A percentile compares a stretch with the other conserved stretches of the same genome.
Conservation (phyloP, 2,329 filamentous ascomycete genomes). For the Cytospora chrysosperma region DNA sequence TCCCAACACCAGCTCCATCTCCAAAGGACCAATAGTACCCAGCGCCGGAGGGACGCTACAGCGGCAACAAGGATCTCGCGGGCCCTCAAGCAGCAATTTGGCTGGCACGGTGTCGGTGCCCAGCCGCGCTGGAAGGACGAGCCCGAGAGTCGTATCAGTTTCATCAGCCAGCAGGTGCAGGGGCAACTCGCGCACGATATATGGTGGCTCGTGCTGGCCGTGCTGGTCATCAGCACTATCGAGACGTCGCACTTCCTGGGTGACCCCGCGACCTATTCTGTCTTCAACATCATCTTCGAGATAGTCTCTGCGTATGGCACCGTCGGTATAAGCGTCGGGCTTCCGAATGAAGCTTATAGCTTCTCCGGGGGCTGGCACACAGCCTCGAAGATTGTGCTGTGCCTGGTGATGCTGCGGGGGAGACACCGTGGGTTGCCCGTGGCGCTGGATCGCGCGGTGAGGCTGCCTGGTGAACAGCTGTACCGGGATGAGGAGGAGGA, state of each 20-base stretch:
- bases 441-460: conserved; percentile 53
- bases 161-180: conserved; percentile 55
- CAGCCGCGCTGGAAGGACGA: conserved; percentile 26
- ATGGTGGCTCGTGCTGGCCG: conserved; percentile 62
- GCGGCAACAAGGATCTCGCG: conserved; percentile 34
- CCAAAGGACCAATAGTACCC: not conserved
- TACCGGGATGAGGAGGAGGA: conserved; percentile 43
- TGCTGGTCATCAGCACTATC: conserved; percentile 59
- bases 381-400: conserved; percentile 56
- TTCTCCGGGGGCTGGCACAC: conserved; percentile 55
- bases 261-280: conserved; percentile 53
- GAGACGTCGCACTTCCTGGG: conserved; percentile 54
- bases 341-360: conserved; percentile 51
- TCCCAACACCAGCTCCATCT: not conserved
- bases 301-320: conserved; percentile 58
- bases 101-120: conserved; percentile 46
- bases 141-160: conserved; percentile 43
- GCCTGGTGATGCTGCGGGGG: conserved; percentile 55
- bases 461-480: conserved; percentile 39
- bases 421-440: conserved; percentile 55
- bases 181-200: conserved; percentile 63
- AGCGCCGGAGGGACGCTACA: conserved; percentile 22
- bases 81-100: conserved; percentile 39
- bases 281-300: conserved; percentile 59
- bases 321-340: conserved; percentile 56